Evolutionary conservation across 441 rosid species (phyloP).

Genomic region (Jatropha podagrica): DNA sequence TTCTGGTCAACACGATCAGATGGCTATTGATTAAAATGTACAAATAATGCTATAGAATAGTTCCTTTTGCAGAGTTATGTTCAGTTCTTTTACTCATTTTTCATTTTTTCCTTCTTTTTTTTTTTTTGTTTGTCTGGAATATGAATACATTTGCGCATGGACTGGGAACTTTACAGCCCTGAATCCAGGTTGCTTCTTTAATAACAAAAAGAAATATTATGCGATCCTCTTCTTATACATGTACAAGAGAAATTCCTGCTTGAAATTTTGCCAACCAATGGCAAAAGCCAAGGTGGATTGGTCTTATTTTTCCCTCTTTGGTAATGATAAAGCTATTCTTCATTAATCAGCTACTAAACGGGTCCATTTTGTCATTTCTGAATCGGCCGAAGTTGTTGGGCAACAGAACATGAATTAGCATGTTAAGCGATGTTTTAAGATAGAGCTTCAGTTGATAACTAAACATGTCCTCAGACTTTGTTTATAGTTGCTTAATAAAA

Average conservation of each 20-base stretch:
- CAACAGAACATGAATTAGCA: neutral
- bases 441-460: too few relatives aligned
- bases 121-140: neutral
- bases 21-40: neutral
- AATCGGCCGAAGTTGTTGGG: neutral
- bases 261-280: neutral
- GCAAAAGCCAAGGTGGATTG: neutral
- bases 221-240: neutral
- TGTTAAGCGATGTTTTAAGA: too few relatives aligned
- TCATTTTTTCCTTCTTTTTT: neutral
- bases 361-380: neutral
- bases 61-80: neutral
- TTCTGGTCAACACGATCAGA: neutral
- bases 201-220: neutral
- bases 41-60: neutral
- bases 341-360: neutral
- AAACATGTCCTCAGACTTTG: too few relatives aligned
- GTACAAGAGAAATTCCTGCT: neutral
- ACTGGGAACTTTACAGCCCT: neutral
- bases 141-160: neutral
- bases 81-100: neutral
- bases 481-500: too few relatives aligned
- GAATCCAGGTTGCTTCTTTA: conserved; percentile 1
- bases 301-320: neutral
- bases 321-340: too few relatives aligned